Conservation (phyloP, 2,329 filamentous ascomycete species). For the Albophoma yamanashiensis region DNA sequence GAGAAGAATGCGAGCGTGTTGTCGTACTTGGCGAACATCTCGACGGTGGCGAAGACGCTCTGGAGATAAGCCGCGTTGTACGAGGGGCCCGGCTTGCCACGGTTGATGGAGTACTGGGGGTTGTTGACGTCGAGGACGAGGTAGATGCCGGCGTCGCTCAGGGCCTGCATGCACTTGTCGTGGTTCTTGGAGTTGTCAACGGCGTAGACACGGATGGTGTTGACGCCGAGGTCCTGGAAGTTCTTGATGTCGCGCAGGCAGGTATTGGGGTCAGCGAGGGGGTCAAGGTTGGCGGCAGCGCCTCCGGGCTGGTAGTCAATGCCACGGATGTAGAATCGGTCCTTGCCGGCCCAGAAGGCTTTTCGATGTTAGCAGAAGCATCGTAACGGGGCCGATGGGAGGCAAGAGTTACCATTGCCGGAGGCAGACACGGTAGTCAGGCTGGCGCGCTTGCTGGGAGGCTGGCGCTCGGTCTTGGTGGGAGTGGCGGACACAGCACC, state of each 20-base stretch:
- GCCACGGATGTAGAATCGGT: slow-evolving; percentile 49
- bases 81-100: slow-evolving; percentile 60
- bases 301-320: slow-evolving; percentile 55
- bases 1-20: slow-evolving; percentile 86
- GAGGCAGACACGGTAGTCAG: slow-evolving; percentile 40
- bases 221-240: slow-evolving; percentile 80
- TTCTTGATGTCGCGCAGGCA: slow-evolving; percentile 73
- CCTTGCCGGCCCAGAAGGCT: slow-evolving; percentile 45
- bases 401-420: slow-evolving; percentile 40
- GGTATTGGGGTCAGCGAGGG: slow-evolving; percentile 56
- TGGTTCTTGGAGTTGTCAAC: slow-evolving; percentile 79
- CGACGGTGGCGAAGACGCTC: slow-evolving; percentile 77
- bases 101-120: slow-evolving; percentile 81
- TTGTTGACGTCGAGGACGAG: slow-evolving; percentile 86
- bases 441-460: slow-evolving; percentile 38
- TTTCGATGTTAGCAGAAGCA: background rate
- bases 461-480: slow-evolving; percentile 35
- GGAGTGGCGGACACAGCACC: slow-evolving; percentile 35
- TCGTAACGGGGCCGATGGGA: background rate
- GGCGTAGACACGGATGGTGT: slow-evolving; percentile 86
- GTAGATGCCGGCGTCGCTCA: slow-evolving; percentile 83
- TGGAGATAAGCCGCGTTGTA: slow-evolving; percentile 84
- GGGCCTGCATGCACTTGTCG: slow-evolving; percentile 71
- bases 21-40: slow-evolving; percentile 70
- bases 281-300: slow-evolving; percentile 50